Base-by-base conservation (phyloP, 2,329 filamentous ascomycete species). In the Sporothrix inflata region DNA sequence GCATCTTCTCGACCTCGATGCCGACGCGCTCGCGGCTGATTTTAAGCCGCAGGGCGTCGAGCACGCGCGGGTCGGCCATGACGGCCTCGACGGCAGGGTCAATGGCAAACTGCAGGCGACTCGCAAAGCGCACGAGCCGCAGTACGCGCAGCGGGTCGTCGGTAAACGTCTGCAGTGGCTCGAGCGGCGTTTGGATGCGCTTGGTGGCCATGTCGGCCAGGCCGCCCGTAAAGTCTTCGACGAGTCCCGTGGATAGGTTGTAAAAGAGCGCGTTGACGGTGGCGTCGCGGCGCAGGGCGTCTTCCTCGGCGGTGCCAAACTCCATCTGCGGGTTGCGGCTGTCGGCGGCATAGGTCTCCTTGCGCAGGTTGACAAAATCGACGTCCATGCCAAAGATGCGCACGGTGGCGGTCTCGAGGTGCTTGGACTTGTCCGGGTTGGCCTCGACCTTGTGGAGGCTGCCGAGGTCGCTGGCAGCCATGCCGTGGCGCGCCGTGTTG, bases 181-280 rank as follows among this genome's bases (percentile, higher is more conserved):
- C 91, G 55, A 98, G 82, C 0, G 95, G 95, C 3, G 96, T 98
- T 70, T 92, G 88, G 75, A 99, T 94, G 67, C 94, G 83, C 74
- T 88, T 88, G 1, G 85, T 83, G 45, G 85, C 80, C 88, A 98
- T 89, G 78, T 98, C 95, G 8, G 87, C 79, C 47, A 97, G 83
- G 0, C 96, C 95, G 8, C 87, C 87, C 0, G 94, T 97, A 74
- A 97, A 92, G 79, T 99, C 96, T 80, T 98, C 95, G 47, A 98
- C 87, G 73, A 86, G 77, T 45, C 89, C 87, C 0, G 91, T 94
- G 78, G 94, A 90, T 51, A 99, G 84, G 77, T 98, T 98, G 84
- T 96, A 98, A 82, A 98, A 98, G 74, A 99, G 88, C 30, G 96
- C 94, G 79, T 99, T 99, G 74, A 98, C 90, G 0, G 94, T 98